These are phyloP conservation scores for Symbiodinium natans DNA, from an alignment of 73 alveolate genomes.

Conservation along the genomic window DNA sequence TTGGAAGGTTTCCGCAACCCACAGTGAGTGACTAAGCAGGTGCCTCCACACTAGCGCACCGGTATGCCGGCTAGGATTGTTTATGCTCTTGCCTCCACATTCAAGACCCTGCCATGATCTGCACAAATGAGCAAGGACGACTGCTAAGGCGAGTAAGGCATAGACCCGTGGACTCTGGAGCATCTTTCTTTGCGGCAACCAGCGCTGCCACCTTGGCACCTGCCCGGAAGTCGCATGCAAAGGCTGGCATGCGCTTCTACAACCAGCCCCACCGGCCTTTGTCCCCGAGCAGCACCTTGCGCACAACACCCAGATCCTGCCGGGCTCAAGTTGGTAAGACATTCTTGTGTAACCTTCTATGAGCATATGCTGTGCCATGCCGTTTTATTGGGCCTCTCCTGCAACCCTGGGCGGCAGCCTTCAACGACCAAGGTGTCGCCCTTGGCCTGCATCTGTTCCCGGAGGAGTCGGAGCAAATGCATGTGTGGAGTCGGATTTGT, in stretches of 20 bases:
- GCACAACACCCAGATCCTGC: constrained; percentile 81
- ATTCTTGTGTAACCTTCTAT: neutral
- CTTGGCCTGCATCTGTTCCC: constrained; percentile 8
- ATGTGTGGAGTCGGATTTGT: neutral
- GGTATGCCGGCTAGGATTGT: neutral
- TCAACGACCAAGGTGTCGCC: constrained; percentile 52
- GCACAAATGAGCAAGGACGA: no score
- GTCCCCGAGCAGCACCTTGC: constrained; percentile 62
- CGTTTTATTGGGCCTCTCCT: neutral
- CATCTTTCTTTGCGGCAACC: constrained; percentile 81
- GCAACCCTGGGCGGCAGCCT: constrained; percentile 80
- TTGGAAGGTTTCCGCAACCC: neutral
- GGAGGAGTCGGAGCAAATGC: neutral
- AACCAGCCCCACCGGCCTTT: constrained; percentile 61
- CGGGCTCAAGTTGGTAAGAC: neutral
- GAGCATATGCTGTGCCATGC: neutral
- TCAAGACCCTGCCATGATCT: no score
- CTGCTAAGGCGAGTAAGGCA: neutral
- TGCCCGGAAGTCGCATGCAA: neutral
- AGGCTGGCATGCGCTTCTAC: neutral
- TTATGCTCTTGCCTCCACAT: no score
- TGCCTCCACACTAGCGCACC: neutral
- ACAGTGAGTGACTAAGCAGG: neutral
- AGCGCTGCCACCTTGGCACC: constrained; percentile 56
- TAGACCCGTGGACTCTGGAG: constrained; percentile 1